Evolutionary conservation across 441 rosid species (phyloP).

Genomic region (Omphalea diandra): DNA sequence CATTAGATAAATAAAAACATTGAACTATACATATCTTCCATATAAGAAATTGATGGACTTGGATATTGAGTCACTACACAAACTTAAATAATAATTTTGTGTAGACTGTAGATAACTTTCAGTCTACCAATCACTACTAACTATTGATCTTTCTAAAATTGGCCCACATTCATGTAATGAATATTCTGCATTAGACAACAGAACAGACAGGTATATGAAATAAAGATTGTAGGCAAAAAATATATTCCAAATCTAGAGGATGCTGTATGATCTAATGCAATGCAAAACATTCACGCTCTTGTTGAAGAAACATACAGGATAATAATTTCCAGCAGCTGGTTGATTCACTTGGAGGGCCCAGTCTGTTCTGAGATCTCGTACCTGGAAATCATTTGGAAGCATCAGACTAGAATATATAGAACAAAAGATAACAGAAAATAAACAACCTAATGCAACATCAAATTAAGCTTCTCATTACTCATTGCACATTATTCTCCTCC

Average conservation of each 20-base stretch:
- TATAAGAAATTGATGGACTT: not conserved
- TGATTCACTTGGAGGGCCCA: constrained; percentile 86
- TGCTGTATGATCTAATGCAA: constrained; percentile 1
- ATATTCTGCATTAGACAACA: not conserved
- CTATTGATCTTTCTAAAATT: not conserved
- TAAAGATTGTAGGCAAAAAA: not conserved
- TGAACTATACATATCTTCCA: not conserved
- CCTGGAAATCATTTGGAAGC: constrained; percentile 38
- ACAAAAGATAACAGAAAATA: constrained; percentile 4
- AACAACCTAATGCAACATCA: constrained; percentile 7
- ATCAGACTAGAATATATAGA: not conserved
- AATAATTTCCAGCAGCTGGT: constrained; percentile 91
- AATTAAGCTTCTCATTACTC: constrained; percentile 2
- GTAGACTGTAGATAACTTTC: too few species aligned
- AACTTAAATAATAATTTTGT: constrained; percentile 1
- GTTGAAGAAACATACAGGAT: constrained; percentile 63
- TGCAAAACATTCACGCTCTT: not conserved
- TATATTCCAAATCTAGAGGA: not conserved
- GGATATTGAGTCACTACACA: not conserved
- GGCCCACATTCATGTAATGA: not conserved
- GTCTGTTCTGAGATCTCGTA: constrained; percentile 81
- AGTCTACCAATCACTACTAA: not conserved
- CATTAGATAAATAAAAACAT: not conserved
- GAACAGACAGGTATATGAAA: not conserved
- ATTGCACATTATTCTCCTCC: not conserved